phyloP scores from a whole-genome alignment of 495 filamentous ascomycete species.

The Pyrenula massariospora region DNA sequence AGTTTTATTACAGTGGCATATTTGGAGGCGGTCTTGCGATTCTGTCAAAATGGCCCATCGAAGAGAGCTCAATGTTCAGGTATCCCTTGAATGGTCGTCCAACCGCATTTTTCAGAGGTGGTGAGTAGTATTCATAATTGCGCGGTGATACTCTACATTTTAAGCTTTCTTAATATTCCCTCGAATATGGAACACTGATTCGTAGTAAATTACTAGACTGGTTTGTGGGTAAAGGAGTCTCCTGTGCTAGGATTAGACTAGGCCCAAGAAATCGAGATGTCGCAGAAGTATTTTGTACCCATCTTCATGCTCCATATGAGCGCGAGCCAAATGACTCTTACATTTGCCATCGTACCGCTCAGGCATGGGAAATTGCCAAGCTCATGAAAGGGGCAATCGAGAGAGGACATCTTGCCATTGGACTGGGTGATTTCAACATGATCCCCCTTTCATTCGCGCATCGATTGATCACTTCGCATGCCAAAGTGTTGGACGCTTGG shows the following conservation, averaged over 20 bases:
- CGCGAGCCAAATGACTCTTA: slow-evolving; percentile 71
- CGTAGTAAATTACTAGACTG: slow-evolving; percentile 1
- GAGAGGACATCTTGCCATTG: slow-evolving; percentile 74
- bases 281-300: slow-evolving; percentile 89
- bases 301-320: slow-evolving; percentile 88
- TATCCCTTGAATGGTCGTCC: slow-evolving; percentile 94
- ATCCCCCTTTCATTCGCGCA: slow-evolving; percentile 79
- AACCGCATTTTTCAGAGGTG: slow-evolving; percentile 83
- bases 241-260: slow-evolving; percentile 67
- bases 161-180: background rate
- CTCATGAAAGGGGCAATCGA: slow-evolving; percentile 76
- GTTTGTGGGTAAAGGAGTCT: slow-evolving; percentile 88
- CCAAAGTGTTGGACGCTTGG: slow-evolving; percentile 76
- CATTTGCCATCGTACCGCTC: slow-evolving; percentile 76
- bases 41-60: slow-evolving; percentile 92
- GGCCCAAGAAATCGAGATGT: slow-evolving; percentile 55
- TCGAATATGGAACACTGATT: background rate
- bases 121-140: slow-evolving; percentile 42
- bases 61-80: slow-evolving; percentile 71
- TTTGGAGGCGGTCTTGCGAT: slow-evolving; percentile 88
- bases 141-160: background rate
- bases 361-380: slow-evolving; percentile 96
- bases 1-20: slow-evolving; percentile 84
- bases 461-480: slow-evolving; percentile 64
- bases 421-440: slow-evolving; percentile 93